Percentiles rank a stretch among this genome's conserved stretches.
These are phyloP conservation scores for Phanerochaete carnosa DNA, from an alignment of 768 basidiomycete species.

Conservation along the genomic window DNA sequence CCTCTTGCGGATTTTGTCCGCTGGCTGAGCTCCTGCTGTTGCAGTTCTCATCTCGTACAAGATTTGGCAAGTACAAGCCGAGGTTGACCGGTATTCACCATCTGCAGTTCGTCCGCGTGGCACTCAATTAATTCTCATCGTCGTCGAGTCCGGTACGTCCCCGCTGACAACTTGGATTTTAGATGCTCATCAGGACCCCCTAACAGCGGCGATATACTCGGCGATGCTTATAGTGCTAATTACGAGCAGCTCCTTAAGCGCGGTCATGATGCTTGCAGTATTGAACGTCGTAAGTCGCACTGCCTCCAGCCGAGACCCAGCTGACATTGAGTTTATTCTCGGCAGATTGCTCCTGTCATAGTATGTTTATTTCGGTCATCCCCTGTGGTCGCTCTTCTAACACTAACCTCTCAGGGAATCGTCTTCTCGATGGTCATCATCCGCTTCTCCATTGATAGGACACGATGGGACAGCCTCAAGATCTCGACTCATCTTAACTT, in stretches of 20 bases:
- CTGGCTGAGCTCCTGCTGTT: neutral
- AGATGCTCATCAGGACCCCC: neutral
- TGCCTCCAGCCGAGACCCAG: neutral
- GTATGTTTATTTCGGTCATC: neutral
- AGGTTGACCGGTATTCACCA: constrained; percentile 8
- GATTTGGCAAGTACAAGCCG: constrained; percentile 23
- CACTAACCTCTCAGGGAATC: constrained; percentile 4
- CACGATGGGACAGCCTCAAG: constrained; percentile 14
- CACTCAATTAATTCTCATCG: constrained; percentile 11
- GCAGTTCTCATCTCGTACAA: constrained; percentile 25
- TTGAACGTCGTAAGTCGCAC: constrained; percentile 16
- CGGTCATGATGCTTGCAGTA: constrained; percentile 4
- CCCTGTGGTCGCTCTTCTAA: neutral
- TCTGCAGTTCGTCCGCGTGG: constrained; percentile 3
- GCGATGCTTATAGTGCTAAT: constrained; percentile 19
- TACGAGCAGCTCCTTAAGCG: constrained; percentile 7
- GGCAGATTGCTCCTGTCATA: constrained; percentile 5
- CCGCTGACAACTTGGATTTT: neutral
- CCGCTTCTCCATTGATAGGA: constrained; percentile 17
- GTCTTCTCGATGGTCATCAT: constrained; percentile 27
- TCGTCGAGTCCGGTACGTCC: constrained; percentile 20
- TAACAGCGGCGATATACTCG: constrained; percentile 18
- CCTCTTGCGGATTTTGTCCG: neutral
- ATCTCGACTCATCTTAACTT: constrained; percentile 9
- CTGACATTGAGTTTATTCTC: neutral